Evolutionary conservation across 2,329 filamentous ascomycete genomes (phyloP).

Genomic region (Cercospora brassicicola): DNA sequence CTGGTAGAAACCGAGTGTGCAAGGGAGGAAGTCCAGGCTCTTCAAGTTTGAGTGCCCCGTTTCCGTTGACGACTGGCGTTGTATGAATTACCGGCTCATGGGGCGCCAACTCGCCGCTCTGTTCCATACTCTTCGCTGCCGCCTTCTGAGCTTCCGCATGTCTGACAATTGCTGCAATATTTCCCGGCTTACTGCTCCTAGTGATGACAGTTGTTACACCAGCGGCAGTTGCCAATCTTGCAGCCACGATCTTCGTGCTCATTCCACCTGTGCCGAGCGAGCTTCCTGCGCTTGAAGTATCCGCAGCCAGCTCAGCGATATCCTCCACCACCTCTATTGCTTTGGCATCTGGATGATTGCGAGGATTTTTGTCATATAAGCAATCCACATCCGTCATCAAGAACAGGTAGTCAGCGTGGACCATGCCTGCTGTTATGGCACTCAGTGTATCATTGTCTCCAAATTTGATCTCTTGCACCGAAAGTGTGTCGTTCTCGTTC

Average conservation of each 20-base stretch:
- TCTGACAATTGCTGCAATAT: constrained; percentile 81
- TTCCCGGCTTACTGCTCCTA: constrained; percentile 86
- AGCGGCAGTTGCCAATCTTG: constrained; percentile 85
- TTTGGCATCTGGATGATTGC: constrained; percentile 77
- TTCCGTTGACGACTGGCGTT: constrained; percentile 31
- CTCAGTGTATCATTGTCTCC: constrained; percentile 98
- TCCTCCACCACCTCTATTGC: constrained; percentile 92
- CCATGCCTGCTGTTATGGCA: constrained; percentile 95
- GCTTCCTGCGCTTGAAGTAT: constrained; percentile 88
- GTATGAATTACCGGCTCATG: constrained; percentile 26
- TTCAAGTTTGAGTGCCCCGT: constrained; percentile 31
- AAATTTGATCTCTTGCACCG: constrained; percentile 98
- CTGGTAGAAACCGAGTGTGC: constrained; percentile 90
- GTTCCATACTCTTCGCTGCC: constrained; percentile 32
- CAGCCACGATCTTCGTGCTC: constrained; percentile 95
- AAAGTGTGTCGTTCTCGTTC: constrained; percentile 96
- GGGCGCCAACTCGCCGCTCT: constrained; percentile 29
- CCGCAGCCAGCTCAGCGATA: constrained; percentile 76
- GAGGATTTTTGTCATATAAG: constrained; percentile 92
- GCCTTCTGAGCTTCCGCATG: constrained; percentile 68
- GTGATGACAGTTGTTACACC: constrained; percentile 97
- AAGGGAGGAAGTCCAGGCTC: constrained; percentile 54
- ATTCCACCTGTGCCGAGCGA: constrained; percentile 91
- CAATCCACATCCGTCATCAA: constrained; percentile 99
- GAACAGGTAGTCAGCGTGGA: constrained; percentile 93